Percentiles rank a stretch among this genome's conserved stretches.
phyloP scores from a whole-genome alignment of 495 filamentous ascomycete genomes.

The Elaphomyces granulatus region DNA sequence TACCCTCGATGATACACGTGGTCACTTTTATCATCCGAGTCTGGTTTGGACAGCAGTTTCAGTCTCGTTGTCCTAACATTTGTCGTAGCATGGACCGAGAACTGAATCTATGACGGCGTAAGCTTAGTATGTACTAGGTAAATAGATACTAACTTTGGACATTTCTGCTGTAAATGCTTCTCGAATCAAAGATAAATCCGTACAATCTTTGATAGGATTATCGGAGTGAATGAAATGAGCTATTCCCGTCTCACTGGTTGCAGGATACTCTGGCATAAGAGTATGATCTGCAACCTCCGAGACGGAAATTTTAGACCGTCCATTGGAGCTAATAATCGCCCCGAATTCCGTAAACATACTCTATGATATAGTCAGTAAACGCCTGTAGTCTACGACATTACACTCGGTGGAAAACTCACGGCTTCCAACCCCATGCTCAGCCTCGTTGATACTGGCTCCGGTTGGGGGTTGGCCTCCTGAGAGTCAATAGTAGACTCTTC shows the following conservation, averaged over 20 bases:
- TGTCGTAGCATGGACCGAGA: background rate
- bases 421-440: background rate
- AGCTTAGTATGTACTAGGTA: background rate
- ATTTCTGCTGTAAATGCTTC: background rate
- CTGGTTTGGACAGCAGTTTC: background rate
- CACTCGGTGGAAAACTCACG: background rate
- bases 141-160: background rate
- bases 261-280: background rate
- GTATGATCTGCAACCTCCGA: background rate
- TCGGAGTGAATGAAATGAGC: background rate
- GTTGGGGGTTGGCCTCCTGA: background rate
- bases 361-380: background rate
- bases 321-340: background rate
- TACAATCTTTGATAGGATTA: background rate
- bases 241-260: background rate
- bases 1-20: background rate
- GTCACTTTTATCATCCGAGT: background rate
- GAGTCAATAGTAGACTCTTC: background rate
- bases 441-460: background rate
- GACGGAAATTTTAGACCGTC: background rate
- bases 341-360: background rate
- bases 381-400: background rate
- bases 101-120: background rate
- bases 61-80: background rate
- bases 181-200: background rate